Evolutionary conservation across 768 basidiomycete genomes (phyloP).

Genomic region (Lyophyllum atratum): DNA sequence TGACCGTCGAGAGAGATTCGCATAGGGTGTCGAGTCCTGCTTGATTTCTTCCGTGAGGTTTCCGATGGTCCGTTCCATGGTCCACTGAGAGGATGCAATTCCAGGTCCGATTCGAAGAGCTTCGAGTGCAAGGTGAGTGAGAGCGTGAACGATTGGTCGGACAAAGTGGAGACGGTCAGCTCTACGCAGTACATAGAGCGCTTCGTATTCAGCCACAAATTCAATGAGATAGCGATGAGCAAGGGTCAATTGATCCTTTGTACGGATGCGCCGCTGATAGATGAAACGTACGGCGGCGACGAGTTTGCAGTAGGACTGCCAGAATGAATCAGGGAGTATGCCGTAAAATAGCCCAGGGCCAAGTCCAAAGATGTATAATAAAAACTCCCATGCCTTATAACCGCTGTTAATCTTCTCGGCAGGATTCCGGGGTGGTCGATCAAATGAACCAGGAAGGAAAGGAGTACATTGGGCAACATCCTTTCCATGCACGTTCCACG

Average conservation of each 20-base stretch:
- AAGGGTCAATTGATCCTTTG: background rate
- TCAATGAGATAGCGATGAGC: slow-evolving; percentile 17
- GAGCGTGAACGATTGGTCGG: slow-evolving; percentile 30
- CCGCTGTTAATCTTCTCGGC: slow-evolving; percentile 39
- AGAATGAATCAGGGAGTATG: slow-evolving; percentile 4
- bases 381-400: slow-evolving; percentile 28
- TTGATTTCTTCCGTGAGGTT: slow-evolving; percentile 10
- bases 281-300: slow-evolving; percentile 7
- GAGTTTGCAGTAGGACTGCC: slow-evolving; percentile 4
- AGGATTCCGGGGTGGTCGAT: slow-evolving; percentile 32
- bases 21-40: slow-evolving; percentile 16
- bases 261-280: slow-evolving; percentile 3
- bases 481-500: slow-evolving; percentile 37
- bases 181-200: slow-evolving; percentile 30
- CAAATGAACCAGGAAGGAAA: slow-evolving; percentile 21
- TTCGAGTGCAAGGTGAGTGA: slow-evolving; percentile 30
- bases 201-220: slow-evolving; percentile 36
- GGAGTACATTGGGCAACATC: slow-evolving; percentile 28
- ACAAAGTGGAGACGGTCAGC: slow-evolving; percentile 31
- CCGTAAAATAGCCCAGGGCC: slow-evolving; percentile 10
- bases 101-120: slow-evolving; percentile 23
- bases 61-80: slow-evolving; percentile 16
- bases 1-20: slow-evolving; percentile 7
- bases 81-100: slow-evolving; percentile 14
- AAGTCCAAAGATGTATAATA: slow-evolving; percentile 12